Base-by-base conservation (phyloP, 257 asterid genomes). In the Solanum sitiens region DNA sequence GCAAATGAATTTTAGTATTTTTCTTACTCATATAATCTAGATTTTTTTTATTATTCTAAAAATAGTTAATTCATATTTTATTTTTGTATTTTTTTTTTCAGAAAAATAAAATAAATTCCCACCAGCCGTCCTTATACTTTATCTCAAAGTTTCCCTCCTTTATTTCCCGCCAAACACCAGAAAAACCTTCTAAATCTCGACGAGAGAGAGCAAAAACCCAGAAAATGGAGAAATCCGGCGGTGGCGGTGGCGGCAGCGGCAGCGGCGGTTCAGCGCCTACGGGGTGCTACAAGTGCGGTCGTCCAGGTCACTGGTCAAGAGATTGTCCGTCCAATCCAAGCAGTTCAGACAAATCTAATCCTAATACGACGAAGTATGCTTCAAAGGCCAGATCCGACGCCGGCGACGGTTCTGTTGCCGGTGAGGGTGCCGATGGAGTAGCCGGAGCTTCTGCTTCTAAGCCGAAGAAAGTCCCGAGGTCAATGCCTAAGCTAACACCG, bases 221-320 rank as follows among this genome's bases (percentile, higher is more conserved):
- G 65, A 25, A 45, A 47, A 82, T 92, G 96, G 93, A 89, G 35
- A 89, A 88, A 25, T 83, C 88, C 76, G 91, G 91, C 39, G 47
- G 93, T 77, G 91, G 83, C 23, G 87, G 89, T 23, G 59, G 59
- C 61, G 59, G 59, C 2, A 35, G 5, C n/a, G n/a, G 30, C 30
- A 27, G 30, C 39, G 91, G 94, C 4, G 90, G 90, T 86, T 92
- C 94, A 35, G 98, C 90, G 65, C 97, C 99, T 6, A 97, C 98
- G 0, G 98, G 99, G 14, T 97, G 99, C 92, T 97, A 94, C 95
- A 97, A 95, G 92, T 97, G 99, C 89, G 98, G 98, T 65, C 94
- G 98, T 10, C 98, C 99, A 5, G 98, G 99, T 32, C 99, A 97
- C 89, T 97, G 99, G 99, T 94, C 99, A 25, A 95, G 98, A 20